phyloP scores from a whole-genome alignment of 139 green algal genomes.

The Tetradesmus lagerheimii region DNA sequence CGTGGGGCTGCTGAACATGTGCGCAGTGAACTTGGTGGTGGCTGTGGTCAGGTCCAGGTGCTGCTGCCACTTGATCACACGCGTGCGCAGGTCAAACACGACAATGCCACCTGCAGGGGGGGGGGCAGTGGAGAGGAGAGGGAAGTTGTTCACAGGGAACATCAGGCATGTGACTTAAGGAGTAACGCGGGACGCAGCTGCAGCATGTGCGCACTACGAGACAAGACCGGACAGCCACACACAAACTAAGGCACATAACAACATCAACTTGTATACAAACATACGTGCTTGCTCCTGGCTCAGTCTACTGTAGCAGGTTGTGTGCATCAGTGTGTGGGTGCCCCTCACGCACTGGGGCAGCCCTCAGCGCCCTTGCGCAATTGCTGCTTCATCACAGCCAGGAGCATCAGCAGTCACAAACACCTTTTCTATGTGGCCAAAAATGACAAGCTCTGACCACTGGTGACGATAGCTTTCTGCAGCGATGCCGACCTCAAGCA shows the following conservation, averaged over 20 bases:
- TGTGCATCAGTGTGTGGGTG: constrained; percentile 31
- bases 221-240: no score
- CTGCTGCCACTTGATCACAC: constrained; percentile 83
- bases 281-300: constrained; percentile 6
- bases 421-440: no score
- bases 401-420: neutral
- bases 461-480: no score
- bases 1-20: constrained; percentile 85
- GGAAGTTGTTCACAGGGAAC: no score
- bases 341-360: constrained; percentile 30
- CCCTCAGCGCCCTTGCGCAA: constrained; percentile 57
- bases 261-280: neutral
- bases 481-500: neutral
- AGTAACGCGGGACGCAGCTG: no score
- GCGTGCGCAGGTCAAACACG: constrained; percentile 86
- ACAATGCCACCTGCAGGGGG: constrained; percentile 78
- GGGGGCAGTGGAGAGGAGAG: no score
- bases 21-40: constrained; percentile 81
- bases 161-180: no score
- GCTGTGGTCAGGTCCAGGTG: constrained; percentile 97
- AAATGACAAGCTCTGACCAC: no score
- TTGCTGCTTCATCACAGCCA: constrained; percentile 41
- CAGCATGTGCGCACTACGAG: no score
- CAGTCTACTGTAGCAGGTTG: constrained; percentile 3
- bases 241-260: neutral